These are phyloP conservation scores for Xylariaceae sp. DNA, from an alignment of 2,329 filamentous ascomycete species.

Conservation along the genomic window DNA sequence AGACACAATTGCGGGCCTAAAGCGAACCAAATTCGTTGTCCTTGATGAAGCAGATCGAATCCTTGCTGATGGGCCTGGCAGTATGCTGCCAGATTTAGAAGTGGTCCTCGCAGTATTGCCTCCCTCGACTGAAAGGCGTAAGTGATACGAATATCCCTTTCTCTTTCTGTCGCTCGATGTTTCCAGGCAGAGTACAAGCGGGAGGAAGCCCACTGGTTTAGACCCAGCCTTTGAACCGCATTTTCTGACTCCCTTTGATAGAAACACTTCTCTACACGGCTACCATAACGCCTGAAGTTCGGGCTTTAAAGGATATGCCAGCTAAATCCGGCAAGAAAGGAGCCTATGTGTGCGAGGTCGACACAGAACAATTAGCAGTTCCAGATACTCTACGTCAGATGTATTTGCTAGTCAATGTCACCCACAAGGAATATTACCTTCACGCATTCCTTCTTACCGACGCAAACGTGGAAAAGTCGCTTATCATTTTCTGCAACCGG, in stretches of 20 bases:
- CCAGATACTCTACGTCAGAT: slow-evolving; percentile 82
- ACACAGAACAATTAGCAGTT: slow-evolving; percentile 76
- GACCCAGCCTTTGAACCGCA: background rate
- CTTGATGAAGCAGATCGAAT: slow-evolving; percentile 96
- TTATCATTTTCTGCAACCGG: slow-evolving; percentile 95
- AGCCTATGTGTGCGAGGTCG: slow-evolving; percentile 88
- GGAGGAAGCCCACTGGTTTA: background rate
- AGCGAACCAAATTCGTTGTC: slow-evolving; percentile 82
- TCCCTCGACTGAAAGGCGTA: slow-evolving; percentile 72
- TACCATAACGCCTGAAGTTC: slow-evolving; percentile 91
- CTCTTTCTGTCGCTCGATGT: background rate
- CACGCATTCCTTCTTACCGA: slow-evolving; percentile 86
- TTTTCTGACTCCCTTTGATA: slow-evolving; percentile 10
- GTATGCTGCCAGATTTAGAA: slow-evolving; percentile 94
- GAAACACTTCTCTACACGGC: slow-evolving; percentile 94
- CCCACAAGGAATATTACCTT: slow-evolving; percentile 86
- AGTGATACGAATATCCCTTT: slow-evolving; percentile 13
- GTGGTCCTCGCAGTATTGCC: slow-evolving; percentile 85
- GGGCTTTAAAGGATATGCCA: slow-evolving; percentile 81
- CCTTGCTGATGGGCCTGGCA: slow-evolving; percentile 75
- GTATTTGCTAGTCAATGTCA: slow-evolving; percentile 87
- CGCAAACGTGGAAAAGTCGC: slow-evolving; percentile 74
- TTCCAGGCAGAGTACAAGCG: background rate
- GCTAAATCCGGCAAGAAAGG: slow-evolving; percentile 72
- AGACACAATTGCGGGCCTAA: slow-evolving; percentile 84